Percentiles rank a stretch among this genome's conserved stretches.
These are phyloP conservation scores for Cryphonectria nitschkei DNA, from an alignment of 2,329 filamentous ascomycete species.

Conservation along the genomic window DNA sequence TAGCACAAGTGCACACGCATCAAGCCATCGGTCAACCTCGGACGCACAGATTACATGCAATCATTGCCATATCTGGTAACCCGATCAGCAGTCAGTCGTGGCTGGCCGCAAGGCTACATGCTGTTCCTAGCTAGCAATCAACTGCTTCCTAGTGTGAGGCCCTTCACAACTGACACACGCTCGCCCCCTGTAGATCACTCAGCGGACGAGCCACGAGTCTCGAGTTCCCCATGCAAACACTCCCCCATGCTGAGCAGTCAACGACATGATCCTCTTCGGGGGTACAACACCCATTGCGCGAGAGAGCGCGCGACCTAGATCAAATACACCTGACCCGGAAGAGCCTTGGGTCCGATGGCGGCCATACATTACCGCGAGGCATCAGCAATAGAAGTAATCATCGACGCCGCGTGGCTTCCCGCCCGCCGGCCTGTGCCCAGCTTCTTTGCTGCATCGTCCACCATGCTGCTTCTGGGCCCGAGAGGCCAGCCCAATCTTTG, in stretches of 20 bases:
- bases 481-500: not conserved
- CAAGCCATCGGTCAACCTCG: not conserved
- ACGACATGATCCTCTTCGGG: not conserved
- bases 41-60: not conserved
- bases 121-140: not conserved
- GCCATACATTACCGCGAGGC: not conserved
- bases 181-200: not conserved
- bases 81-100: slow-evolving; percentile 19
- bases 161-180: not conserved
- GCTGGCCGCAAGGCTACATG: slow-evolving; percentile 3
- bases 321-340: not conserved
- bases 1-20: slow-evolving; percentile 5
- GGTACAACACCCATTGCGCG: not conserved
- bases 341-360: not conserved
- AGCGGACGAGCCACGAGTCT: not conserved
- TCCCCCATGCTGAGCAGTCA: not conserved
- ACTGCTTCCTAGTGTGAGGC: not conserved
- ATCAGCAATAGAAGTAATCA: not conserved
- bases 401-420: not conserved
- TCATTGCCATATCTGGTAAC: slow-evolving; percentile 24
- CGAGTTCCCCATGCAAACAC: not conserved
- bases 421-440: not conserved
- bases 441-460: not conserved
- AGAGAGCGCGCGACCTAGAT: not conserved
- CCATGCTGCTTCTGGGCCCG: not conserved